Evolutionary conservation across 2,329 filamentous ascomycete species (phyloP).

Genomic region (Elsinoe arachidis): DNA sequence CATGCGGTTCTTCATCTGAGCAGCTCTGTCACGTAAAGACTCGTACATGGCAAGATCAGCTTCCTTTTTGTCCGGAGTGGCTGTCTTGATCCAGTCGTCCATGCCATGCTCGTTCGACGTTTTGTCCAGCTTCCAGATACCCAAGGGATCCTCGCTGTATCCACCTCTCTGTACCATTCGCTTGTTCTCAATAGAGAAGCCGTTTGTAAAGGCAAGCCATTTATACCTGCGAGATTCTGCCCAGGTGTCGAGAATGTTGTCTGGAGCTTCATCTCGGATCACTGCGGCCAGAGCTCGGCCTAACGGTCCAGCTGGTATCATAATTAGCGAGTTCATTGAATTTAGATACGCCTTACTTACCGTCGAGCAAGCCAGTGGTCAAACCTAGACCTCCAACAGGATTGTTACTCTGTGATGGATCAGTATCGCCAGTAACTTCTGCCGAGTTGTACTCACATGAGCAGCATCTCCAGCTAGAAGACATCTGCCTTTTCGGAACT

Average conservation of each 20-base stretch:
- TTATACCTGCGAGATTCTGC: not conserved
- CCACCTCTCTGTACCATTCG: not conserved
- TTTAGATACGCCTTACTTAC: not conserved
- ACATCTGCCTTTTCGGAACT: not conserved
- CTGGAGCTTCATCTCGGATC: not conserved
- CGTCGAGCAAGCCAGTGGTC: not conserved
- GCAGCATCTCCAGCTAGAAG: slow-evolving; percentile 1
- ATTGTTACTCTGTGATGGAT: not conserved
- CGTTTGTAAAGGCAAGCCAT: not conserved
- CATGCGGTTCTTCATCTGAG: not conserved
- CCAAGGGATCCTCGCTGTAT: not conserved
- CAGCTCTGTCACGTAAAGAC: not conserved
- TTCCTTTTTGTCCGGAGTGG: not conserved
- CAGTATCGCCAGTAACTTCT: not conserved
- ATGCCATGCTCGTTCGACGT: not conserved
- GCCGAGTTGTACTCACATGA: not conserved
- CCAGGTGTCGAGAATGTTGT: not conserved
- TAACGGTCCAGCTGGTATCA: not conserved
- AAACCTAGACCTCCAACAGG: not conserved
- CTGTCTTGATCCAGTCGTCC: not conserved
- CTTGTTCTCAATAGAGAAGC: slow-evolving; percentile 3
- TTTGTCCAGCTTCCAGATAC: slow-evolving; percentile 3
- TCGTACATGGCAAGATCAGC: slow-evolving; percentile 6
- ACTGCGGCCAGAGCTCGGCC: not conserved
- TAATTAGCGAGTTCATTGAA: not conserved